phyloP scores from a whole-genome alignment of 2,329 filamentous ascomycete species.

The Thermochaetoides dissita region DNA sequence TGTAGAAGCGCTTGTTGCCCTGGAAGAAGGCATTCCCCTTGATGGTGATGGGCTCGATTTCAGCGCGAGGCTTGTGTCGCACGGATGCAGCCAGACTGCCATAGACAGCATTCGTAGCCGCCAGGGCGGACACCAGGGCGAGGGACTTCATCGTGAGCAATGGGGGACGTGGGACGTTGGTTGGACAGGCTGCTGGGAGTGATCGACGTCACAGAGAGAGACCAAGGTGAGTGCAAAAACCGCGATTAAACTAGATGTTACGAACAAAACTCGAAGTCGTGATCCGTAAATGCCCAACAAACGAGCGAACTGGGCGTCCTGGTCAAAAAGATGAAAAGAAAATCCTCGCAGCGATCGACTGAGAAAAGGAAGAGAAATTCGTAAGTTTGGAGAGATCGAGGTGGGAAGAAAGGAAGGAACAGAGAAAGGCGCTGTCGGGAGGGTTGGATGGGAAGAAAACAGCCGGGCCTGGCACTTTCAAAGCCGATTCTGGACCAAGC shows the following conservation, averaged over 20 bases:
- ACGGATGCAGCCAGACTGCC: constrained; percentile 8
- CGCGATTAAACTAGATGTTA: constrained; percentile 1
- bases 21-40: constrained; percentile 36
- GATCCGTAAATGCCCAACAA: constrained; percentile 12
- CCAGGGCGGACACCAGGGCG: constrained; percentile 11
- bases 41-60: constrained; percentile 13
- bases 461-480: neutral
- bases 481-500: too few species aligned
- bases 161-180: neutral
- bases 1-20: constrained; percentile 39
- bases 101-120: constrained; percentile 11
- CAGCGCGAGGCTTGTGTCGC: constrained; percentile 7
- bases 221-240: neutral
- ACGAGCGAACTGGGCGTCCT: constrained; percentile 13
- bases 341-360: constrained; percentile 10
- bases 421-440: constrained; percentile 3
- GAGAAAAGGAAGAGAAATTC: constrained; percentile 4
- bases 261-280: constrained; percentile 3
- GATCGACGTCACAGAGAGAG: neutral
- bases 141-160: constrained; percentile 12
- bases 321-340: constrained; percentile 6
- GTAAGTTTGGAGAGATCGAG: constrained; percentile 1
- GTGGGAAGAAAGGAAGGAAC: constrained; percentile 1
- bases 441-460: constrained; percentile 3
- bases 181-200: neutral